Evolutionary conservation across 495 filamentous ascomycete species (phyloP).

Genomic region (Hypomontagnella submonticulosa): DNA sequence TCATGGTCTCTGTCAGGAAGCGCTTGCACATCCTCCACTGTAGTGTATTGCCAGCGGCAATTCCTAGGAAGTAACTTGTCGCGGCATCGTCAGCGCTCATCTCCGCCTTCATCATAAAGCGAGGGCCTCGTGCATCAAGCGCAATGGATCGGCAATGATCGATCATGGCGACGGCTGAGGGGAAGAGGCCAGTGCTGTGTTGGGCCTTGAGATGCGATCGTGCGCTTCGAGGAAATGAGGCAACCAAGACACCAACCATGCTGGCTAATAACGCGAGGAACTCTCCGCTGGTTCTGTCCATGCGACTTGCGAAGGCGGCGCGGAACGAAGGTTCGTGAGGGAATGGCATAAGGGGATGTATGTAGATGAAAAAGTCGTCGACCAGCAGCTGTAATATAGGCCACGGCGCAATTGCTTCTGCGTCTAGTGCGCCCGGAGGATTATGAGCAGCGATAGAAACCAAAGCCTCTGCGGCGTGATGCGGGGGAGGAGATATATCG

Average conservation of each 20-base stretch:
- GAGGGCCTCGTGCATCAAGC: slow-evolving; percentile 73
- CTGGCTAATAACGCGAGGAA: slow-evolving; percentile 83
- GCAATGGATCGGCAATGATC: slow-evolving; percentile 79
- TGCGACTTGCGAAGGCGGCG: slow-evolving; percentile 71
- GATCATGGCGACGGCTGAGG: slow-evolving; percentile 76
- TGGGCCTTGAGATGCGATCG: slow-evolving; percentile 74
- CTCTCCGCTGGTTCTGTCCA: slow-evolving; percentile 72
- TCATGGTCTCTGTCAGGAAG: slow-evolving; percentile 79
- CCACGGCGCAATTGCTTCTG: slow-evolving; percentile 80
- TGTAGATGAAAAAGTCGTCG: slow-evolving; percentile 91
- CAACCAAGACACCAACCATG: slow-evolving; percentile 81
- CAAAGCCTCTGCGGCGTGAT: slow-evolving; percentile 62
- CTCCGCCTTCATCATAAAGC: slow-evolving; percentile 71
- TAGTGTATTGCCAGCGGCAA: slow-evolving; percentile 76
- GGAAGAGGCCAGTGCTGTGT: slow-evolving; percentile 64
- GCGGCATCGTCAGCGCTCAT: slow-evolving; percentile 82
- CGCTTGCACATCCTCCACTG: slow-evolving; percentile 72
- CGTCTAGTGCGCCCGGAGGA: slow-evolving; percentile 55
- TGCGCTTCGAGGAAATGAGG: slow-evolving; percentile 84
- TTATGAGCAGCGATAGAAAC: slow-evolving; percentile 52
- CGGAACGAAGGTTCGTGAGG: slow-evolving; percentile 90
- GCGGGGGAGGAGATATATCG: slow-evolving; percentile 56
- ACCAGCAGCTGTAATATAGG: slow-evolving; percentile 73
- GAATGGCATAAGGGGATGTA: slow-evolving; percentile 86
- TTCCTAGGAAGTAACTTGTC: slow-evolving; percentile 83